A percentile compares a stretch with the other conserved stretches of the same genome.
Evolutionary conservation across 169 alveolate species (phyloP).

Genomic region (Plasmodium falciparum): DNA sequence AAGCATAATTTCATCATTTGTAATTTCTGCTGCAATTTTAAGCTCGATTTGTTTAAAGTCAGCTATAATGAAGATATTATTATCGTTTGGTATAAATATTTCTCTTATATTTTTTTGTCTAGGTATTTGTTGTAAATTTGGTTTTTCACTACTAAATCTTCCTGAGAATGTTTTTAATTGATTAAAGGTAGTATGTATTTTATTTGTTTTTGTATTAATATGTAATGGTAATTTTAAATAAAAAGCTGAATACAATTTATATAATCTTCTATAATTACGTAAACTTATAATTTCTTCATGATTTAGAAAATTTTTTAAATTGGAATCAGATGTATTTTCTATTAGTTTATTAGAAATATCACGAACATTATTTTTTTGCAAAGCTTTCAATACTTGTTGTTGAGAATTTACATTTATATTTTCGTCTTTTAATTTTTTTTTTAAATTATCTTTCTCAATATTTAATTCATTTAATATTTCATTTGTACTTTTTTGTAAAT

Average conservation of each 20-base stretch:
- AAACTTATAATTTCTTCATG: conserved; percentile 86
- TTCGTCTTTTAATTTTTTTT: conserved; percentile 78
- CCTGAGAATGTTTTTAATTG: conserved; percentile 92
- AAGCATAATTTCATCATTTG: conserved; percentile 88
- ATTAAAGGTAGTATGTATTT: conserved; percentile 89
- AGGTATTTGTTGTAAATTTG: conserved; percentile 92
- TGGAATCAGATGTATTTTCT: conserved; percentile 87
- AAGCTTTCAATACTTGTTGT: conserved; percentile 85
- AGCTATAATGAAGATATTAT: conserved; percentile 87
- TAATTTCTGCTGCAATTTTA: conserved; percentile 91
- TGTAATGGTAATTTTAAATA: conserved; percentile 88
- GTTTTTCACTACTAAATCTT: conserved; percentile 91
- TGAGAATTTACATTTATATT: conserved; percentile 87
- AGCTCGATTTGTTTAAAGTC: conserved; percentile 91
- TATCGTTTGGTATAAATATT: conserved; percentile 86
- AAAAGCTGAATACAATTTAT: conserved; percentile 89
- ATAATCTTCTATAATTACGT: conserved; percentile 85
- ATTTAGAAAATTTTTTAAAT: conserved; percentile 83
- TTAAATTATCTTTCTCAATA: conserved; percentile 76
- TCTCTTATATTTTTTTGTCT: conserved; percentile 87
- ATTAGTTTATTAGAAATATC: conserved; percentile 79
- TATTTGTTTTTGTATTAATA: conserved; percentile 81
- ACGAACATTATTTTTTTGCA: conserved; percentile 84
- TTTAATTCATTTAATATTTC: conserved; percentile 81
- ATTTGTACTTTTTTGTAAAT: conserved; percentile 80